A percentile compares a stretch with the other conserved stretches of the same genome.
Conservation (phyloP, 2,329 filamentous ascomycete species). For the Pseudogymnoascus sp. region DNA sequence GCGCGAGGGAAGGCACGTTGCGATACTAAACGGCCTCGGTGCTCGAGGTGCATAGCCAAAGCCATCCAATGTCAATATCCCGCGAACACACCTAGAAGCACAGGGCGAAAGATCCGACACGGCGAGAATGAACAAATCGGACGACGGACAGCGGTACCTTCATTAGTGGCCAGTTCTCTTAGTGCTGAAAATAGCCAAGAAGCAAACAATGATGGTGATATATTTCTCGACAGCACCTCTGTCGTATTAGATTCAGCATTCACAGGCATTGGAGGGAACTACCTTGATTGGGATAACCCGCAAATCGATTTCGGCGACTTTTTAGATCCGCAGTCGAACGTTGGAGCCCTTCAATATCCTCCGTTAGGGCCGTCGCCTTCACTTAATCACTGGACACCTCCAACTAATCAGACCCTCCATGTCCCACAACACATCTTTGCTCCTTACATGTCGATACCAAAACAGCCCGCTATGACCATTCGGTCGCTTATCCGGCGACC, state of each 20-base stretch:
- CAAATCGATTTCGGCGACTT: conserved; percentile 19
- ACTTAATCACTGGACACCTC: conserved; percentile 15
- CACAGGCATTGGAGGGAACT: conserved; percentile 12
- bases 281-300: conserved; percentile 18
- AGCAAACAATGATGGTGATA: conserved; percentile 13
- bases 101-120: conserved; percentile 10
- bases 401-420: conserved; percentile 12
- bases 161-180: conserved; percentile 8
- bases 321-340: conserved; percentile 16
- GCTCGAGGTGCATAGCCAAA: conserved; percentile 31
- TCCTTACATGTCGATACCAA: conserved; percentile 20
- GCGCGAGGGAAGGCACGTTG: conserved; percentile 31
- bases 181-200: conserved; percentile 12
- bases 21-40: conserved; percentile 30
- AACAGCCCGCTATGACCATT: conserved; percentile 15
- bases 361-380: conserved; percentile 13
- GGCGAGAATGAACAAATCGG: conserved; percentile 10
- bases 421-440: conserved; percentile 13
- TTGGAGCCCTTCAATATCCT: conserved; percentile 15
- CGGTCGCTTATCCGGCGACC: conserved; percentile 25
- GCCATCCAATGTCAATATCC: conserved; percentile 31
- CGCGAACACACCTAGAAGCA: conserved; percentile 14
- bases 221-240: conserved; percentile 13
- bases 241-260: conserved; percentile 15
- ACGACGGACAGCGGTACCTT: background rate